Base-by-base conservation (phyloP, 1,284 basidiomycete species). In the Moesziomyces globuligerus region DNA sequence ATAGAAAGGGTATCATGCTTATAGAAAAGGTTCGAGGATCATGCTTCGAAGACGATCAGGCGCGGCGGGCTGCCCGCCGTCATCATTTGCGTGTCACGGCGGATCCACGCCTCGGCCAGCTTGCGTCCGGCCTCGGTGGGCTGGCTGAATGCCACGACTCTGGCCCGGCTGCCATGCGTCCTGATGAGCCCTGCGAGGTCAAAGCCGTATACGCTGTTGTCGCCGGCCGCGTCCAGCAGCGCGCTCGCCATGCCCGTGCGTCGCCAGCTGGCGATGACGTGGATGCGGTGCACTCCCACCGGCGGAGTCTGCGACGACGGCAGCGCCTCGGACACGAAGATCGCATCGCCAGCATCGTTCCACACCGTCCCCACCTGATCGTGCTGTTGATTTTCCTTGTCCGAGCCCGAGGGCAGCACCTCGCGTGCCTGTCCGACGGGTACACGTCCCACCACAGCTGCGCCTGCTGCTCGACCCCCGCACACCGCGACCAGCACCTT, bases 121-220 rank as follows among this genome's bases (percentile, higher is more conserved):
- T 59, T 61, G 29, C 66, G 37, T 24, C 78, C 78, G 7, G 68
- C 68, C 44, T 72, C 67, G n/a, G 76, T 79, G 36, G 78, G 78
- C 47, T 79, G 78, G 41, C 72, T 75, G 61, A 79, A 79, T 1
- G 76, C 75, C 7, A 73, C 56, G 9, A 67, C 49, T 21, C 60
- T 56, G 18, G 73, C 72, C 23, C 69, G 48, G 15, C 65, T 55
- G 7, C 74, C 76, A 18, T 67, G 60, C 66, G 45, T 58, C 26
- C 23, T 29, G 41, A 56, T 39, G 15, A 73, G 50, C 0, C 48
- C 52, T 3, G 21, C 13, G 21, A 64, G 41, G 10, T 56, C 55
- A 43, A 69, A 50, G 17, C 78, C 78, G 45, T 79, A 79, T 23
- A 78, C 57, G 41, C 65, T 69, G 55, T 71, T 61, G 40, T 69